Evolutionary conservation across 306 rosid genomes (phyloP), one percentile per base, ranked within the genome.

Genomic region (Biancaea sappan): DNA sequence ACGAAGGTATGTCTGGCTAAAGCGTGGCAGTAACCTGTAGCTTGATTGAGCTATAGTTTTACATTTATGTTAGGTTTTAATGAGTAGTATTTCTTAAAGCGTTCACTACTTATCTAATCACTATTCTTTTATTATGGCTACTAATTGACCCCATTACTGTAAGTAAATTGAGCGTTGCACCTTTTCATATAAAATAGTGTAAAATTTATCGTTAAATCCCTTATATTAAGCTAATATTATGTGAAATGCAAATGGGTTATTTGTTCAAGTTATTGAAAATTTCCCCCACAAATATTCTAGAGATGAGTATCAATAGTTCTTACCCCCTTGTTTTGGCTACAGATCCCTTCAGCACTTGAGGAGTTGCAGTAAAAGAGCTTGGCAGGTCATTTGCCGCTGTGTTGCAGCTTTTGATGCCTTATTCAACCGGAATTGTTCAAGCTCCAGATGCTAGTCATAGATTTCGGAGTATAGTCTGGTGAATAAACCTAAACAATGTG

Each of bases 1-100:
- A 76, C 40, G 80, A 84, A 91, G 97, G 97, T 93, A 80, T 80
- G 83, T 47, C 40, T 64, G 38, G 2, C 52, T 25, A 37, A 47
- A 44, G 4, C 12, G 4, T 29, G 6, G 11, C 19, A 44, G 51
- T 47, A 13, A 22, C 37, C 43, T 43, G 37, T 52, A 43, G 44
- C 57, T 31, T 62, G 43, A 63, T 71, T 66, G 54, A 53, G 50
- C 53, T 46, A 14, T 37, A 24, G 51, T 69, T 68, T 73, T 71
- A 4, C 66, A 32, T 52, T 61, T 10, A 66, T 50, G 28, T 67
- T 35, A 28, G 57, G 62, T 61, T 67, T 67, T 41, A 52, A 53
- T 35, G 5, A 35, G 35, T 60, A 60, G 38, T 61, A 50, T 57
- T 25, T 50, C 51, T 72, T 41, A 48, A 58, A 22, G 50, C 32